These are phyloP conservation scores for Solanum pennellii DNA, from an alignment of 257 asterid genomes.

Conservation along the genomic window DNA sequence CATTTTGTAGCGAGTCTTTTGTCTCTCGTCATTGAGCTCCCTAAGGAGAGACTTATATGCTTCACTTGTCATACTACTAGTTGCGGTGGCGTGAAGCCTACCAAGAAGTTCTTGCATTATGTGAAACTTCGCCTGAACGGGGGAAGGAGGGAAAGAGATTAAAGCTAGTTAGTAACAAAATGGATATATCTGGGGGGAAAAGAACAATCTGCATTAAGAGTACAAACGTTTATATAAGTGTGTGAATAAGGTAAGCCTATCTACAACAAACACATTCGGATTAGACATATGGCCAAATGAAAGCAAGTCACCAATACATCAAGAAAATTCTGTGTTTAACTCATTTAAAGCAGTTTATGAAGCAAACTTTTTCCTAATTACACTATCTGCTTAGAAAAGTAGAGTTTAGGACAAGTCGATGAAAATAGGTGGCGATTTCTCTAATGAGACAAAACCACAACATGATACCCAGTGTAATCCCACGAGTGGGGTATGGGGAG, in stretches of 20 bases:
- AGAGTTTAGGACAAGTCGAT: neutral
- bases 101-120: constrained; percentile 86
- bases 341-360: neutral
- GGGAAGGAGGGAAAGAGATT: neutral
- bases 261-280: neutral
- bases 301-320: neutral
- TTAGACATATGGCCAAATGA: neutral
- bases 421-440: neutral
- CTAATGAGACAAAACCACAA: neutral
- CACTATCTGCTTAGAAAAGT: neutral
- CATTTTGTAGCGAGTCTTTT: constrained; percentile 59
- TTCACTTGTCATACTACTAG: constrained; percentile 36
- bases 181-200: neutral
- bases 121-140: constrained; percentile 76
- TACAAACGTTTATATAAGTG: neutral
- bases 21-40: constrained; percentile 84
- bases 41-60: constrained; percentile 48
- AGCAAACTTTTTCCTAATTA: neutral
- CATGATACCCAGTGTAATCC: neutral
- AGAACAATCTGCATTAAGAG: neutral
- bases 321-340: neutral
- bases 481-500: neutral
- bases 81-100: constrained; percentile 63
- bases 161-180: neutral
- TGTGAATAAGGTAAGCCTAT: neutral